Evolutionary conservation across 768 basidiomycete species (phyloP).

Genomic region (Naganishia kalamii): DNA sequence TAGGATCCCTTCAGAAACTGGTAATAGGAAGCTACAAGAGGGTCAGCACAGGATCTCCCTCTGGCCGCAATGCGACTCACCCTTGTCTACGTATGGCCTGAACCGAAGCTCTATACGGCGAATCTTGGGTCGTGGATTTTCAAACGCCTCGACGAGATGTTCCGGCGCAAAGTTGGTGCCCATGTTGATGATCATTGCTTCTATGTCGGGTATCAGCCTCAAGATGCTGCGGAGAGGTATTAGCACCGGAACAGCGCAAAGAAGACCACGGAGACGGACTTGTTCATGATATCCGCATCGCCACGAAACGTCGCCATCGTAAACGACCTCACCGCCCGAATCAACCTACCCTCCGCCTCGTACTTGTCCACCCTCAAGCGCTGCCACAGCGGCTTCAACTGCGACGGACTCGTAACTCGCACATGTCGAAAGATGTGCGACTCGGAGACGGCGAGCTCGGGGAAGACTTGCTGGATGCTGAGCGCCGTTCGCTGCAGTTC

Average conservation of each 20-base stretch:
- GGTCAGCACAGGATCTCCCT: neutral
- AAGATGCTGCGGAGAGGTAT: slow-evolving; percentile 49
- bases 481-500: slow-evolving; percentile 56
- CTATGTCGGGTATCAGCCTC: slow-evolving; percentile 54
- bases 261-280: slow-evolving; percentile 37
- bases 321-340: slow-evolving; percentile 16
- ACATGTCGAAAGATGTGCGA: slow-evolving; percentile 59
- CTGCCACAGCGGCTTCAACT: slow-evolving; percentile 56
- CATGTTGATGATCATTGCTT: slow-evolving; percentile 58
- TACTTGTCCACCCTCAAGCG: slow-evolving; percentile 50
- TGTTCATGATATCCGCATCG: slow-evolving; percentile 69
- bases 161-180: slow-evolving; percentile 78
- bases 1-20: slow-evolving; percentile 74
- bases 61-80: neutral
- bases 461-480: slow-evolving; percentile 60
- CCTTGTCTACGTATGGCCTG: slow-evolving; percentile 68
- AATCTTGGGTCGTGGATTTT: slow-evolving; percentile 52
- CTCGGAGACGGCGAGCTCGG: slow-evolving; percentile 56
- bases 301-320: slow-evolving; percentile 55
- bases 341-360: neutral
- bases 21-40: slow-evolving; percentile 59
- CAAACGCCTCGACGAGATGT: slow-evolving; percentile 66
- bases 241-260: neutral
- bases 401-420: slow-evolving; percentile 51
- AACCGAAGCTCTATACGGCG: slow-evolving; percentile 62